These are phyloP conservation scores for Orbilia blumenaviensis DNA, from an alignment of 2,329 filamentous ascomycete species.

Conservation along the genomic window DNA sequence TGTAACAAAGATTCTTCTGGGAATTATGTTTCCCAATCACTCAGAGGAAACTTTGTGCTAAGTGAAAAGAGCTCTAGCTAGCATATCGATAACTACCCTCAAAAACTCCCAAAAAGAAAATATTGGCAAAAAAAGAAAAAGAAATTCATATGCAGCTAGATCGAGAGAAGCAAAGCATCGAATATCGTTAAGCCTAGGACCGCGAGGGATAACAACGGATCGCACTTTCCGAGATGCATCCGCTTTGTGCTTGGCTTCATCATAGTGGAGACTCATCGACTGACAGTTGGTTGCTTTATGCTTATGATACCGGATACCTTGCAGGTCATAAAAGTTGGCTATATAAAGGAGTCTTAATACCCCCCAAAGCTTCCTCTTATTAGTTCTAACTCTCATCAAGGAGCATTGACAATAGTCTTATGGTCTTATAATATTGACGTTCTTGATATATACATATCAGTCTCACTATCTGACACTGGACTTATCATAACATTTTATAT, in stretches of 20 bases:
- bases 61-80: conserved; percentile 16
- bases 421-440: neutral
- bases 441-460: neutral
- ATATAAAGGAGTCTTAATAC: conserved; percentile 14
- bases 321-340: neutral
- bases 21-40: conserved; percentile 6
- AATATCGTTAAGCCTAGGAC: conserved; percentile 3
- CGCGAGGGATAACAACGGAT: conserved; percentile 14
- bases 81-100: neutral
- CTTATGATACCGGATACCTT: neutral
- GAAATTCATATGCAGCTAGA: neutral
- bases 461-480: too few relatives aligned
- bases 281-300: neutral
- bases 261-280: neutral
- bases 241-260: conserved; percentile 34
- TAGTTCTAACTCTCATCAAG: neutral
- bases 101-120: too few relatives aligned
- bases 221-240: conserved; percentile 21
- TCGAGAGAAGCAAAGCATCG: neutral
- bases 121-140: conserved; percentile 16
- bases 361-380: neutral
- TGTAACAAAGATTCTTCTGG: conserved; percentile 40
- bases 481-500: too few relatives aligned
- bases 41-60: conserved; percentile 25
- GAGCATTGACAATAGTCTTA: neutral